Conservation (phyloP, 1,284 basidiomycete species). For the Inonotus obliquus region DNA sequence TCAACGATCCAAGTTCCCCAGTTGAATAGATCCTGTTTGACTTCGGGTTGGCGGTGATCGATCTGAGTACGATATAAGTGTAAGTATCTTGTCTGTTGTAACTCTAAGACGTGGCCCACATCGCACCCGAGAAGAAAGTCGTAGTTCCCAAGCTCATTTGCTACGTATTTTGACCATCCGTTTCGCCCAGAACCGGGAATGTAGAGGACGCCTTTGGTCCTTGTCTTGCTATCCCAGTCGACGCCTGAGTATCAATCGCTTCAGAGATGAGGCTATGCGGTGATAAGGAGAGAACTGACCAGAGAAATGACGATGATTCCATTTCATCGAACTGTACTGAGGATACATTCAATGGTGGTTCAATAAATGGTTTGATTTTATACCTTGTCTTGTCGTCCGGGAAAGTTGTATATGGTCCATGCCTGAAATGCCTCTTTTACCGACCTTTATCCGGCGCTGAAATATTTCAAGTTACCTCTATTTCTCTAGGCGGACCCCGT, state of each 20-base stretch:
- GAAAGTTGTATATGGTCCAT: slow-evolving; percentile 87
- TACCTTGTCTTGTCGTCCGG: slow-evolving; percentile 72
- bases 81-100: neutral
- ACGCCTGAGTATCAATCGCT: slow-evolving; percentile 45
- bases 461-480: slow-evolving; percentile 46
- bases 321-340: slow-evolving; percentile 66
- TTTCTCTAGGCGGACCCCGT: slow-evolving; percentile 57
- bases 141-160: slow-evolving; percentile 70
- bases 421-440: slow-evolving; percentile 39
- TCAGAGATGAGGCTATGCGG: slow-evolving; percentile 15
- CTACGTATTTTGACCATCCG: slow-evolving; percentile 70
- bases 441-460: neutral
- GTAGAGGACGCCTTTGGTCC: slow-evolving; percentile 58
- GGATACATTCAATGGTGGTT: neutral
- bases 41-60: slow-evolving; percentile 82
- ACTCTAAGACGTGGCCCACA: slow-evolving; percentile 35
- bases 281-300: slow-evolving; percentile 36
- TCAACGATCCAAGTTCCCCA: slow-evolving; percentile 74
- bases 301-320: slow-evolving; percentile 70
- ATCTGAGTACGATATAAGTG: slow-evolving; percentile 51
- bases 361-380: neutral
- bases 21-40: slow-evolving; percentile 56
- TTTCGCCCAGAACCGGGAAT: slow-evolving; percentile 51
- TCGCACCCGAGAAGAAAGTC: slow-evolving; percentile 75
- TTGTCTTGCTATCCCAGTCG: slow-evolving; percentile 78